Percentiles rank a stretch among this genome's conserved stretches.
Conservation (phyloP, 2,329 filamentous ascomycete species). For the Pestalotiopsis sp. region DNA sequence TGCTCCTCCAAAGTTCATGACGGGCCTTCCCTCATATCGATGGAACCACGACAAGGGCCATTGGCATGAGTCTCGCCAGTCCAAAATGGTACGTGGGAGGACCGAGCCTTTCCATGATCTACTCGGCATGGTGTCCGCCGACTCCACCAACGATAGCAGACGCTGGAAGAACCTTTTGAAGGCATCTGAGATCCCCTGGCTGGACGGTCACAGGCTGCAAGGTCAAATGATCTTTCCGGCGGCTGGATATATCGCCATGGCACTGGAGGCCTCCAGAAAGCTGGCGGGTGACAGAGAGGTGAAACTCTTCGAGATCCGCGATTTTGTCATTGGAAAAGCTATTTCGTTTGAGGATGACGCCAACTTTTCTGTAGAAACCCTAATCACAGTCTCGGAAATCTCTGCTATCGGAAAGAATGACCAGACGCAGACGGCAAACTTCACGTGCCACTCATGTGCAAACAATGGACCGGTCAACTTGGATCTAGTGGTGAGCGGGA, state of each 20-base stretch:
- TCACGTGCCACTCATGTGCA: neutral
- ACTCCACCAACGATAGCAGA: slow-evolving; percentile 29
- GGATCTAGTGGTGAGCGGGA: neutral
- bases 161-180: slow-evolving; percentile 37
- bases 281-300: neutral
- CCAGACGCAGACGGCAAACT: slow-evolving; percentile 1
- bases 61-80: slow-evolving; percentile 41
- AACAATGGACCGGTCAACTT: neutral
- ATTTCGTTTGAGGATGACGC: neutral
- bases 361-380: neutral
- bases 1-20: neutral
- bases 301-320: neutral
- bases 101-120: slow-evolving; percentile 26
- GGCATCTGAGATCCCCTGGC: slow-evolving; percentile 36
- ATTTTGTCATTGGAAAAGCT: neutral
- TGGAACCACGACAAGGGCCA: slow-evolving; percentile 34
- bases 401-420: too few relatives aligned
- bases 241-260: slow-evolving; percentile 44
- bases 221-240: slow-evolving; percentile 42
- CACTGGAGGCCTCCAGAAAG: slow-evolving; percentile 36
- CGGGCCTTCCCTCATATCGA: neutral
- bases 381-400: neutral
- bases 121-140: slow-evolving; percentile 29
- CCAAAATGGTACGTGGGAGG: slow-evolving; percentile 33
- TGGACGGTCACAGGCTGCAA: slow-evolving; percentile 38